Base-by-base conservation (phyloP, 176 grass and related monocot species). In the Bonia amplexicaulis region DNA sequence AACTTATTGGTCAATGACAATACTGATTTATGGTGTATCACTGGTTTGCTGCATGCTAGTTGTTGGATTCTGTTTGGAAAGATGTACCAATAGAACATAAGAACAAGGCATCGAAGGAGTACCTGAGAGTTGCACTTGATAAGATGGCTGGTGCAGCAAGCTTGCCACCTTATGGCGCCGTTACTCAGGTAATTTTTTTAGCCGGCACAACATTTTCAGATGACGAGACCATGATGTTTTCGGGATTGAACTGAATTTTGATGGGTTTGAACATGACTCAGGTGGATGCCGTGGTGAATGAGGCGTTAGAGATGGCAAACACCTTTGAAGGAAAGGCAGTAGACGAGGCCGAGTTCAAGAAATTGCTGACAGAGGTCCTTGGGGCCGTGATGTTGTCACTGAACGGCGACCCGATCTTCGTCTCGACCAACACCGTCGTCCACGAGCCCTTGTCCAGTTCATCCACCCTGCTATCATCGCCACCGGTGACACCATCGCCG, bases 51-150 rank as follows among this genome's bases (percentile, higher is more conserved):
- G 47, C 82, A 19, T 53, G 25, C 45, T 47, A 98, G 96, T 41
- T 98, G 68, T 46, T 95, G 52, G 85, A 87, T 88, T 90, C 80
- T 84, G 89, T 85, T 9, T 98, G 96, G 91, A 90, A 77, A 80
- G 78, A 83, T 4, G 76, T 87, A 15, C 64, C 64, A 1, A 53
- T 63, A 19, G 93, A 90, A 49, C 58, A 35, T 10, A 49, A 80
- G 31, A 86, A 81, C 19, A 89, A 90, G 47, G 60, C 57, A 17
- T 73, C 91, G 7, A 92, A 87, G 89, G 89, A 95, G 54, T 74
- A 47, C 44, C 73, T 98, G 49, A 72, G 74, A 54, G 49, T 71
- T 9, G 87, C 96, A 62, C 71, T 93, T 14, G 87, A 95, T 67
- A 88, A 85, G 73, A 83, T 95, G 52, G 85, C 93, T 31, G 77